Evolutionary conservation across 371 early-diverging fungal species (phyloP), one percentile per base, ranked within the genome.

Genomic region (Gilbertella persicaria): DNA sequence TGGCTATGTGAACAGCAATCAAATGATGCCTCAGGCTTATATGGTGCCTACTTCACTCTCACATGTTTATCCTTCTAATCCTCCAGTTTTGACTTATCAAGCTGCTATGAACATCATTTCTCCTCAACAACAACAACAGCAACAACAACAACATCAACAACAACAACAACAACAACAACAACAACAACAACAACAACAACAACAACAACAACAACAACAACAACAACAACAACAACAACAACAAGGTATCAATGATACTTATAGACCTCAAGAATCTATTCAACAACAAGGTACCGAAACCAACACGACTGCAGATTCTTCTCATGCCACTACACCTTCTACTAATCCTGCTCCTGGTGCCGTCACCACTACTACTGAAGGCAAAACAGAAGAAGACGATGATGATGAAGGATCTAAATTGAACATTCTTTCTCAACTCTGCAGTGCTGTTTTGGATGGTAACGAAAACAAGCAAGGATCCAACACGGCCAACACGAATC

Each of bases 361-460:
- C 4, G n/a, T n/a, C n/a, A n/a, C n/a, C n/a, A n/a, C n/a, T n/a
- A 36, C 35, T 13, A 10, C 45, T 17, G 36, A 28, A 12, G 30
- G 21, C 26, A 38, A 45, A 53, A 55, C 46, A 45, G 59, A 30
- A 9, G 57, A 60, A 4, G 76, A 70, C 24, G 67, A 67, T 21
- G 77, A 78, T 28, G 75, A 74, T 28, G 74, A 78, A 51, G 74
- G 74, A 16, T 68, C 67, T 41, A 78, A 78, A 47, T 52, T 78
- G 36, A 71, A 55, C 17, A 69, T 78, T 36, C 50, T 78, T 20
- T 73, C 74, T 24, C 69, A 69, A 48, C 70, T 78, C 12, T 78
- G 78, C 42, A 78, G 72, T 38, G 74, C 62, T 30, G 78, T 73
- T 7, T 50, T 77, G 33, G 71, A 71, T 52, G 53, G 60, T 38